Base-by-base conservation (phyloP, 495 filamentous ascomycete species). In the Penicillium daleae region DNA sequence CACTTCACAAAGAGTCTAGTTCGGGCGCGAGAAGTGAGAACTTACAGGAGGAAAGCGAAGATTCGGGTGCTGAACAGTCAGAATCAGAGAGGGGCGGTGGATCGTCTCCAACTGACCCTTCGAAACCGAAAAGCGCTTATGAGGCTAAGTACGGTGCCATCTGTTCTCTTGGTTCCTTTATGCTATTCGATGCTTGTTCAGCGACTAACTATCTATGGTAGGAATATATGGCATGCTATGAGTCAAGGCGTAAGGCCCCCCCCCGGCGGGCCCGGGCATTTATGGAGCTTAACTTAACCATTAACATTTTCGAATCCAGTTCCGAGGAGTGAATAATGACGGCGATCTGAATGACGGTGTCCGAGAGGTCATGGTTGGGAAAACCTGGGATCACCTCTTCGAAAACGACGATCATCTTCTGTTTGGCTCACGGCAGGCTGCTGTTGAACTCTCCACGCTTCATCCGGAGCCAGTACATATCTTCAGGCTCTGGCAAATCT, bases 181-280 rank as follows among this genome's bases (percentile, higher is more conserved):
- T 24, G 42, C 9, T 24, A 2, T 22, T 12, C 19, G 5, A 8
- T 42, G 29, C 10, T 46, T 48, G 2, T 22, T 22, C 19, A 10
- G 12, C 4, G 15, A 35, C n/a, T 39, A 27, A 33, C 32, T 6
- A 9, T 21, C n/a, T 17, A 0, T 15, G 17, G 17, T 26, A 85
- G 78, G 66, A 78, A 75, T 62, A 42, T 83, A 33, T 85, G 79
- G 80, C 71, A 78, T n/a, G 77, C 77, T 22, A 76, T 86, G 69
- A 83, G 69, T 40, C 71, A 77, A 69, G 68, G 69, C 55, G 83
- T 85, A 80, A 6, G 73, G 15, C 48, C n/a, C 64, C 54, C 40
- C 13, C 21, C 22, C n/a, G n/a, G n/a, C n/a, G n/a, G n/a, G n/a
- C n/a, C n/a, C n/a, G n/a, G n/a, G n/a, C n/a, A n/a, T 13, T 19